phyloP scores from a whole-genome alignment of 495 filamentous ascomycete species.

The Aspergillus carlsbadensis region DNA sequence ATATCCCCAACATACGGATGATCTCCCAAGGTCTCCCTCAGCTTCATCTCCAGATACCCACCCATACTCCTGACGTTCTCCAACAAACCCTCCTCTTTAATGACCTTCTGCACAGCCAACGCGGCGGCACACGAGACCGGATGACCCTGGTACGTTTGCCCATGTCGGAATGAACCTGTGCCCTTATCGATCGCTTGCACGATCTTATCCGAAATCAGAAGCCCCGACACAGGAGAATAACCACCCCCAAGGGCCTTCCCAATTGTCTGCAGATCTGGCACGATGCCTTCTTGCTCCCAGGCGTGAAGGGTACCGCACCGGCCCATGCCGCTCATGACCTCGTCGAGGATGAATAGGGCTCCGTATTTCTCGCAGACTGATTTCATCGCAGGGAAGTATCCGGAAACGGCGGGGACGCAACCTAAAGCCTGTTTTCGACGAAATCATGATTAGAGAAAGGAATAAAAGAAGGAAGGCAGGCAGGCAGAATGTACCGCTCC shows the following conservation, averaged over 20 bases:
- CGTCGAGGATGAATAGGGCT: constrained; percentile 69
- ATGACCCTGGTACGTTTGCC: constrained; percentile 62
- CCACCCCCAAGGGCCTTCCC: constrained; percentile 70
- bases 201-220: constrained; percentile 55
- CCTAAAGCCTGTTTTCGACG: constrained; percentile 45
- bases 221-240: constrained; percentile 60
- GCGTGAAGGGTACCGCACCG: constrained; percentile 65
- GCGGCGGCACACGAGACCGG: constrained; percentile 56
- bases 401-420: constrained; percentile 60
- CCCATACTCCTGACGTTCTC: constrained; percentile 51
- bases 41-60: constrained; percentile 33
- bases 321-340: constrained; percentile 81
- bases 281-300: constrained; percentile 62
- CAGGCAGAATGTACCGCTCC: constrained; percentile 45
- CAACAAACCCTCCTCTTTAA: constrained; percentile 46
- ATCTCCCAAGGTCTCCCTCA: constrained; percentile 32
- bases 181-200: constrained; percentile 56
- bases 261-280: constrained; percentile 68
- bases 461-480: neutral
- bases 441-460: neutral
- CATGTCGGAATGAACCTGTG: constrained; percentile 53
- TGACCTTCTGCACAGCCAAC: constrained; percentile 52
- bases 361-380: constrained; percentile 63
- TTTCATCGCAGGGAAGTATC: constrained; percentile 65
- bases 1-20: constrained; percentile 56